Percentiles rank a stretch among this genome's conserved stretches.
Conservation (phyloP, 2,329 filamentous ascomycete species). For the Penicillium sp. region DNA sequence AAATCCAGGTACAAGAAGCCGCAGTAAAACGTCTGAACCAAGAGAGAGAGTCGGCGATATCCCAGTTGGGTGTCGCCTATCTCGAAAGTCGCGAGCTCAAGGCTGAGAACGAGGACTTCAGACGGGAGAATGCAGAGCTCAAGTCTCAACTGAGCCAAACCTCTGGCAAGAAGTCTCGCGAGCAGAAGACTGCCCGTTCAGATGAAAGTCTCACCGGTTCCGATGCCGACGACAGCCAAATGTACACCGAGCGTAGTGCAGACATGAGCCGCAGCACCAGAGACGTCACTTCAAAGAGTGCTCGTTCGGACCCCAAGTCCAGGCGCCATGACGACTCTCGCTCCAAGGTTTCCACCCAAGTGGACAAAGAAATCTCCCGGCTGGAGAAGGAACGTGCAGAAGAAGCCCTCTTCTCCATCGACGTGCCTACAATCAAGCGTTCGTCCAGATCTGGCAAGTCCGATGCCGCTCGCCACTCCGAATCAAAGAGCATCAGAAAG, state of each 20-base stretch:
- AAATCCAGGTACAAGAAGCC: constrained; percentile 54
- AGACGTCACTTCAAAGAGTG: constrained; percentile 31
- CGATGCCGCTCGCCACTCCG: constrained; percentile 16
- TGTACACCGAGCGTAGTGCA: constrained; percentile 30
- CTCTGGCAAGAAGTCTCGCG: constrained; percentile 23
- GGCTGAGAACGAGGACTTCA: constrained; percentile 38
- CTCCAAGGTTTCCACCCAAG: constrained; percentile 33
- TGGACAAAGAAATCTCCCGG: constrained; percentile 37
- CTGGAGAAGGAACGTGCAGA: constrained; percentile 40
- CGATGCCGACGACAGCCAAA: constrained; percentile 34
- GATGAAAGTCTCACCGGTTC: constrained; percentile 27
- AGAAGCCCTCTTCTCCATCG: constrained; percentile 39
- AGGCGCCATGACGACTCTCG: constrained; percentile 30
- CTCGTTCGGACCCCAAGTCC: constrained; percentile 27
- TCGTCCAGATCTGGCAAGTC: constrained; percentile 23
- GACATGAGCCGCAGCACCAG: constrained; percentile 30
- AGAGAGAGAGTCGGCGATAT: constrained; percentile 59
- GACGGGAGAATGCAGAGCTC: constrained; percentile 41
- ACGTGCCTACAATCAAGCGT: constrained; percentile 28
- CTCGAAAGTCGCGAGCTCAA: constrained; percentile 51
- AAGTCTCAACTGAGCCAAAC: constrained; percentile 35
- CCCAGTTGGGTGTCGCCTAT: constrained; percentile 57
- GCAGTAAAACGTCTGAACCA: constrained; percentile 55
- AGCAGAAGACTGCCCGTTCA: constrained; percentile 28
- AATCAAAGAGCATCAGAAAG: constrained; percentile 29